Base-by-base conservation (phyloP, 2,329 filamentous ascomycete species). In the Fusarium concolor region DNA sequence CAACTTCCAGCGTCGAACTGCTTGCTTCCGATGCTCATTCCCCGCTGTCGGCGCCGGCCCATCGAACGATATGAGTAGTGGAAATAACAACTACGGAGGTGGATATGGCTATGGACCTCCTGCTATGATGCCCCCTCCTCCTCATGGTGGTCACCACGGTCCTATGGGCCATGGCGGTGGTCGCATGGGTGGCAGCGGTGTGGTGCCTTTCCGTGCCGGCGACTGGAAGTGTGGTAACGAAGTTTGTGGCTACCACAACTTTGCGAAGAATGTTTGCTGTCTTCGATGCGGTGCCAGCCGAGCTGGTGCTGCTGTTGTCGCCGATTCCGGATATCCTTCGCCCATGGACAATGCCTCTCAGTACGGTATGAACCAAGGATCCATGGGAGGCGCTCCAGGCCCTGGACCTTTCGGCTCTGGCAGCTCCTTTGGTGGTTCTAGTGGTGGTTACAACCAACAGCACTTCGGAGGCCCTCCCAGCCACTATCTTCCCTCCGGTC, bases 181-280 rank as follows among this genome's bases (percentile, higher is more conserved):
- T 63, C 90, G 92, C 71, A 92, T 93, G 85, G 91, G 92, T 67
- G 92, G 92, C 67, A 91, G 92, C 71, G 92, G 92, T 56, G 91
- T 94, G 46, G 96, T 99, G 42, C 96, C 96, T 17, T 99, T 99
- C 90, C 92, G 96, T 76, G 96, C 96, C 56, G 96, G 96, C 76
- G 96, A 99, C 77, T 99, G 96, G 96, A 97, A 97, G 81, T 99
- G 96, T 77, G 96, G 96, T 57, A 96, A 96, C 70, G 96, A 99
- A 77, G 94, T 94, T 37, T 99, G 96, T 78, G 93, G 92, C 60
- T 99, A 99, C 80, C 96, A 99, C 85, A 99, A 99, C 84, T 99
- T 99, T 78, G 96, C 96, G 65, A 99, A 99, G 88, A 99, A 99
- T 75, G 95, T 98, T 59, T 97, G 93, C 81, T 99, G 96, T 80